Evolutionary conservation across 2,329 filamentous ascomycete genomes (phyloP).

Genomic region (Fusarium sp.): DNA sequence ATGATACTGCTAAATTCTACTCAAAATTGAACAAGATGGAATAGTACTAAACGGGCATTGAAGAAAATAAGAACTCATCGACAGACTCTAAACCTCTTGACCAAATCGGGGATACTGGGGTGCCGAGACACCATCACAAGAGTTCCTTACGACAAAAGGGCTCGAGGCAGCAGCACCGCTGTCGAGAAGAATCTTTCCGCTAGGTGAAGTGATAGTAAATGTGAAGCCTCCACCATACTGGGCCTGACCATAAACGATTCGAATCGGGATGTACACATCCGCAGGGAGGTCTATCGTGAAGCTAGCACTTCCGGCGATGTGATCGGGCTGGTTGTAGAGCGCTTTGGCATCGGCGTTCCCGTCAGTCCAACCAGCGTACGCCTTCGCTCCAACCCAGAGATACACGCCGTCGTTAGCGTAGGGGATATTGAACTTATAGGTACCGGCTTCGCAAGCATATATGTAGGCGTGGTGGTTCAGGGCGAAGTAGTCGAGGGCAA

Average conservation of each 20-base stretch:
- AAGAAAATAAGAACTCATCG: no score
- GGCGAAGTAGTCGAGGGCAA: neutral
- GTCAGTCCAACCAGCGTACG: neutral
- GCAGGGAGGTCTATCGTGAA: rapidly evolving
- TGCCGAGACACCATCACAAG: neutral
- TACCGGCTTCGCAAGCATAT: conserved; percentile 10
- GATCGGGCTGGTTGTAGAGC: conserved; percentile 12
- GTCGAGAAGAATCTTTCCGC: neutral
- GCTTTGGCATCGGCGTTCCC: neutral
- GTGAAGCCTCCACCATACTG: conserved; percentile 9
- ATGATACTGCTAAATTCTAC: no score
- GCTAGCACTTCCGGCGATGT: neutral
- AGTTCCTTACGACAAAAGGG: neutral
- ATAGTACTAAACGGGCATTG: no score
- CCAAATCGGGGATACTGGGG: rapidly evolving
- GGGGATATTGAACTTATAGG: conserved; percentile 13
- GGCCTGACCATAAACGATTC: conserved; percentile 6
- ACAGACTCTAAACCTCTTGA: neutral
- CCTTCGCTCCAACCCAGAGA: neutral
- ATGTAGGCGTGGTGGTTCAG: conserved; percentile 12
- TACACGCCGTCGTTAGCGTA: conserved; percentile 15
- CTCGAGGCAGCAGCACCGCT: neutral
- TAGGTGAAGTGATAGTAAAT: neutral
- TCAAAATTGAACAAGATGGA: neutral
- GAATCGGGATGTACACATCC: neutral